phyloP scores from a whole-genome alignment of 2,329 filamentous ascomycete genomes.

The Monilinia fructigena region DNA sequence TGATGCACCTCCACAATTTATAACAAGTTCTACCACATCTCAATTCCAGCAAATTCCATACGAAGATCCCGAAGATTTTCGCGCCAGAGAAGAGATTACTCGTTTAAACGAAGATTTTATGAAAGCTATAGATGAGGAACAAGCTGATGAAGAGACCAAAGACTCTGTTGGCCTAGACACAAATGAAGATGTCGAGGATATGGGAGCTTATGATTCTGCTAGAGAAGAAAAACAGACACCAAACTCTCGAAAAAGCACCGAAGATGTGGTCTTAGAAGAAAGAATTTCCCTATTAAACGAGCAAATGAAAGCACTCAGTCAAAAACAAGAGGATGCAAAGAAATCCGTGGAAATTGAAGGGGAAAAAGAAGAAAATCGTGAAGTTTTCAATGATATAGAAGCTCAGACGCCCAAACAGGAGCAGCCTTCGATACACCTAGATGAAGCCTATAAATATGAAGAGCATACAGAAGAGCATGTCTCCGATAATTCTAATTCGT shows the following conservation, averaged over 20 bases:
- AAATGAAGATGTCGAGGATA: not conserved
- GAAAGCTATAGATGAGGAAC: conserved; percentile 26
- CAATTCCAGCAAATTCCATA: not conserved
- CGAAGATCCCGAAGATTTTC: conserved; percentile 33
- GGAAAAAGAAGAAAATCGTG: not conserved
- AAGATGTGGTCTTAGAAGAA: not conserved
- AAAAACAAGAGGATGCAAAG: not conserved
- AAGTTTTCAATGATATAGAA: not conserved
- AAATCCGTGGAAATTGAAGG: not conserved
- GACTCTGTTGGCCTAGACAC: not conserved
- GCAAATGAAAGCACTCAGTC: not conserved
- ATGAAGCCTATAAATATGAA: not conserved
- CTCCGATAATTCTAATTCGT: not conserved
- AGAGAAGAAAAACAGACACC: conserved; percentile 1
- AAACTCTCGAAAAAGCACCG: not conserved
- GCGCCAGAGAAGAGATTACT: conserved; percentile 35
- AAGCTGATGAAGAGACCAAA: not conserved
- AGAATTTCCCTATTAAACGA: conserved; percentile 12
- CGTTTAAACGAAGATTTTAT: conserved; percentile 34
- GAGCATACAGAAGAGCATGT: not conserved
- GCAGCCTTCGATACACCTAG: not conserved
- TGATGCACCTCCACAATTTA: not conserved
- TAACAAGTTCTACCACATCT: not conserved
- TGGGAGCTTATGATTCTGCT: not conserved
- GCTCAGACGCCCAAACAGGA: not conserved